Evolutionary conservation across 805 yeast species (phyloP).

Genomic region (Candida parachauliodes): DNA sequence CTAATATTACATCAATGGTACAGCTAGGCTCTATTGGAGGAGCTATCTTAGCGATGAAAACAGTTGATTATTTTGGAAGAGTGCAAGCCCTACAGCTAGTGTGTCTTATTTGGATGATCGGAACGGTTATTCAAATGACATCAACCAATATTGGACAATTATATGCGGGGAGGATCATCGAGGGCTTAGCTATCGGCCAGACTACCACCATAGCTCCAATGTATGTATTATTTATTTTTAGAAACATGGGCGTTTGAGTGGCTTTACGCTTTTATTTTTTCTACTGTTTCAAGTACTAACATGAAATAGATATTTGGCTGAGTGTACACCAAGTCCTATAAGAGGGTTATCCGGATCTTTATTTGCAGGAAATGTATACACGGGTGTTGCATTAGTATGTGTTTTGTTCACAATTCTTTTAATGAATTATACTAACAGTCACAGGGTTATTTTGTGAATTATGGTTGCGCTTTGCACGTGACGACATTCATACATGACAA

Average conservation of each 20-base stretch:
- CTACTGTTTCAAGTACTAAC: too few species aligned
- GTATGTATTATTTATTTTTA: too few species aligned
- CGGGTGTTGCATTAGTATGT: constrained; percentile 42
- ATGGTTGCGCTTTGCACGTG: constrained; percentile 17
- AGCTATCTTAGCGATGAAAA: constrained; percentile 24
- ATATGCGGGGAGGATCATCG: constrained; percentile 50
- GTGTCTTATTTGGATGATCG: constrained; percentile 42
- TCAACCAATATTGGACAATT: constrained; percentile 43
- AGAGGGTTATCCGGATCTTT: constrained; percentile 49
- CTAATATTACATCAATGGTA: constrained; percentile 56
- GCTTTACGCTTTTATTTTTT: too few species aligned
- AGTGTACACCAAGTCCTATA: constrained; percentile 46
- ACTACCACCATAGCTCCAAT: constrained; percentile 53
- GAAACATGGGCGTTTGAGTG: too few species aligned
- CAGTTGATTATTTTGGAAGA: constrained; percentile 49
- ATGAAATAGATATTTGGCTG: constrained; percentile 36
- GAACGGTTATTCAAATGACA: constrained; percentile 45
- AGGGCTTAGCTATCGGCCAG: constrained; percentile 52
- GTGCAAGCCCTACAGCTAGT: constrained; percentile 41
- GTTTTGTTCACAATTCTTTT: too few species aligned
- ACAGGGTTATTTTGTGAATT: constrained; percentile 37
- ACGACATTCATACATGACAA: constrained; percentile 11
- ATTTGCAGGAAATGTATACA: constrained; percentile 54
- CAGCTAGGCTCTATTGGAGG: constrained; percentile 54
- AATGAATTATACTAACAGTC: constrained; percentile 1